Base-by-base conservation (phyloP, 768 basidiomycete genomes). In the Tubosaeta sp. region DNA sequence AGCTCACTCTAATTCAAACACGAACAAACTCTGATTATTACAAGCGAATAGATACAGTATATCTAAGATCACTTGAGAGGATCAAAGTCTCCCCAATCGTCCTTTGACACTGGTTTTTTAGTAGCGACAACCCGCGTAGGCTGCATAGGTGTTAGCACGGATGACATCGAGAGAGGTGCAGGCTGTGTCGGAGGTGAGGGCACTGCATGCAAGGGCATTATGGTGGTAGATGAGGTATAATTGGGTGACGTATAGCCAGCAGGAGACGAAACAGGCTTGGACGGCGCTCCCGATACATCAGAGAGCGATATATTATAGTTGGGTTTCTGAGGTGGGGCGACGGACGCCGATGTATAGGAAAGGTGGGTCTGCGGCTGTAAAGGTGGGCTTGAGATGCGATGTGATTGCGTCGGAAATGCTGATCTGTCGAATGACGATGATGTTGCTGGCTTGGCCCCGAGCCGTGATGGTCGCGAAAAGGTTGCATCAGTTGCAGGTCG, bases 31-130 rank as follows among this genome's bases (percentile, higher is more conserved):
- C 18, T 21, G 29, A n/a, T 27, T n/a, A 10, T 8, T 35, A 27
- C 6, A 46, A 38, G 29, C 32, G n/a, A 25, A 31, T 18, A 49
- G 25, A 42, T 49, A 59, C 49, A n/a, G 9, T 47, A 38, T 24
- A 32, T 50, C 48, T 24, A 53, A 43, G 21, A 35, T 67, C 48
- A 70, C 40, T 52, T 68, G 25, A 68, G 67, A 12, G 90, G 90
- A 71, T 92, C 90, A 62, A 92, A 92, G 64, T 88, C 90, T 21
- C 81, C 81, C 86, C 86, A 90, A 52, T 83, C 83, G 56, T 83
- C 77, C 58, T 84, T 86, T 29, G 81, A 76, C 13, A 76, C 58
- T 42, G 73, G 76, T 55, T 81, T 82, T 14, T 73, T 65, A 6
- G 73, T 27, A 18, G 62, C 55, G 61, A 55, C 66, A 35, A 65